A percentile compares a stretch with the other conserved stretches of the same genome.
Conservation (phyloP, 148 eudicot genomes). For the Euryodendron excelsum region DNA sequence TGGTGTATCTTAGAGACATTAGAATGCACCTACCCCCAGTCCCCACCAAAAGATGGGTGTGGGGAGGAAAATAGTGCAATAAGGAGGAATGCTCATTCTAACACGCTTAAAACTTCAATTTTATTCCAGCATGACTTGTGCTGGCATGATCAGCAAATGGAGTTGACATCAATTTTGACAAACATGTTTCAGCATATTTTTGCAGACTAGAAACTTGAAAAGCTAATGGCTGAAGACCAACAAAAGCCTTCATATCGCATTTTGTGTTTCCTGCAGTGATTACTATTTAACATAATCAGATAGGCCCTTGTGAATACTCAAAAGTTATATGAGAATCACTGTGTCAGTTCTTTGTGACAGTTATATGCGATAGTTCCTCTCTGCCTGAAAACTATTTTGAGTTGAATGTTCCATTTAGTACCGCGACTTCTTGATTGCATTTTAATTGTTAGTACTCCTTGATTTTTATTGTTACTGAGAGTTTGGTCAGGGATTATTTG, state of each 20-base stretch:
- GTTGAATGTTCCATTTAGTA: neutral
- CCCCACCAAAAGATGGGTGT: neutral
- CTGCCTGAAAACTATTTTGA: neutral
- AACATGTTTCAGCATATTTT: neutral
- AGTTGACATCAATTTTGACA: neutral
- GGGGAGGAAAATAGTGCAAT: neutral
- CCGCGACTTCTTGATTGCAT: neutral
- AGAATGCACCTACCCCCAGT: neutral
- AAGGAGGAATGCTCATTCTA: neutral
- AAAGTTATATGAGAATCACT: neutral
- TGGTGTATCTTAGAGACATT: neutral
- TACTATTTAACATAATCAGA: neutral
- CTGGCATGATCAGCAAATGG: neutral
- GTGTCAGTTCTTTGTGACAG: neutral
- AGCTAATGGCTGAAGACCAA: neutral
- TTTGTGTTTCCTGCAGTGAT: neutral
- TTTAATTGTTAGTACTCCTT: neutral
- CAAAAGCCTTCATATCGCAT: neutral
- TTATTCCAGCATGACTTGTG: neutral
- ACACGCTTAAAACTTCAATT: neutral
- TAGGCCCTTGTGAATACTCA: neutral
- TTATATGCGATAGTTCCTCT: neutral
- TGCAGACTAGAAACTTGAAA: neutral
- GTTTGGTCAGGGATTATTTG: neutral
- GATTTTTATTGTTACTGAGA: neutral